A percentile compares a stretch with the other conserved stretches of the same genome.
Evolutionary conservation across 1,284 basidiomycete species (phyloP).

Genomic region (Pascua sp.): DNA sequence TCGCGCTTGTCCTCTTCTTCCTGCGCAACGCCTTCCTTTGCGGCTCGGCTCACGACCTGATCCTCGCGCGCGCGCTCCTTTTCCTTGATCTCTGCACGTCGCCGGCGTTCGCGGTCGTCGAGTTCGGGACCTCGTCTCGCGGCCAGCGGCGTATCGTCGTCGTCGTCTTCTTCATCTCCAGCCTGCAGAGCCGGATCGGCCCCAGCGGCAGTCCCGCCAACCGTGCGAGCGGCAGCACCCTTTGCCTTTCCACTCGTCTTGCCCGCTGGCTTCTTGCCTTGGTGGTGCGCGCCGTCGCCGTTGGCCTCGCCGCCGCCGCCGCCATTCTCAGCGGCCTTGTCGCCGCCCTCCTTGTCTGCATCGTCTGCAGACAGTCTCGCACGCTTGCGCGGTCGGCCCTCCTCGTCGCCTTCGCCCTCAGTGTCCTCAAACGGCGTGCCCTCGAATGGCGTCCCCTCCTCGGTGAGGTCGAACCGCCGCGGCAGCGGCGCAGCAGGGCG

Average conservation of each 20-base stretch:
- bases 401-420: constrained; percentile 21
- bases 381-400: constrained; percentile 27
- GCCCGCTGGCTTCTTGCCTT: constrained; percentile 21
- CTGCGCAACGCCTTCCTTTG: constrained; percentile 12
- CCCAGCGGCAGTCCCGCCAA: neutral
- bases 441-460: constrained; percentile 19
- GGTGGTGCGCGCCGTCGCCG: constrained; percentile 13
- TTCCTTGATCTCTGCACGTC: constrained; percentile 52
- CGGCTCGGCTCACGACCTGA: constrained; percentile 67
- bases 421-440: neutral
- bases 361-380: constrained; percentile 8
- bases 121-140: constrained; percentile 35
- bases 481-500: constrained; percentile 31
- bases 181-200: neutral
- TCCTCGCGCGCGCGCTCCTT: constrained; percentile 68
- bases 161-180: constrained; percentile 31
- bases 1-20: constrained; percentile 19
- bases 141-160: constrained; percentile 34
- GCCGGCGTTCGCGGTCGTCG: constrained; percentile 49
- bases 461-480: constrained; percentile 28
- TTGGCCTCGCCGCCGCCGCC: constrained; percentile 1
- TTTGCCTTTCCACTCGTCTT: constrained; percentile 18
- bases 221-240: constrained; percentile 15
- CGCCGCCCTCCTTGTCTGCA: constrained; percentile 16
- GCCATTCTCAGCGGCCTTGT: constrained; percentile 9